Base-by-base conservation (phyloP, 768 basidiomycete genomes). In the Phylloporus sp. region DNA sequence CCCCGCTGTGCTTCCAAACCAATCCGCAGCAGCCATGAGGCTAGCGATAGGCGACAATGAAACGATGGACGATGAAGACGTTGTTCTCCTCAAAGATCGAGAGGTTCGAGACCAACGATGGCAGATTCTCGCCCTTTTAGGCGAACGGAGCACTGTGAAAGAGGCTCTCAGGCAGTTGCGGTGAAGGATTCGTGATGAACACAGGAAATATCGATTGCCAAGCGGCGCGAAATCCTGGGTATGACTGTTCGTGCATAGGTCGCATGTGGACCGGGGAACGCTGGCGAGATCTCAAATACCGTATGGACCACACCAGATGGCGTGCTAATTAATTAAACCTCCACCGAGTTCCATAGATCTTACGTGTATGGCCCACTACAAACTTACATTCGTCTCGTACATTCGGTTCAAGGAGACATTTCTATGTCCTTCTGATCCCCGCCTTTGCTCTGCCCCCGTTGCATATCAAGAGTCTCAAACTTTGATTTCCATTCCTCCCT, bases 1-100 rank as follows among this genome's bases (percentile, higher is more conserved):
- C 7, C 89, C 89, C 18, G 78, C 87, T 16, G 81, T 85, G 32
- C 73, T 91, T n/a, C 89, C 89, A 11, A 86, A 88, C 61, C 80
- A 79, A 50, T 87, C 85, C 28, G 89, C 89, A 11, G 81, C 86
- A 18, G 89, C 88, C 13, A 81, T 84, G 79, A 81, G 81, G 15
- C 73, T 91, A 18, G 78, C 83, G 9, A 62, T 79, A 40, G 80
- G 81, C 13, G 80, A 79, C 24, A 77, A 77, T 27, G 78, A 80
- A 26, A 55, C 62, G 16, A 59, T 69, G 28, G 63, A 79, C 22
- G 75, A 78, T 43, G 76, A 78, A 54, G 76, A 82, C 49, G 62
- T 78, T 22, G 65, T 70, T 5, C 61, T 84, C 15, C 68, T 86
- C 38, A 82, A 82, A 62, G 80, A 85, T 56, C 72, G 81, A 20